phyloP scores from a whole-genome alignment of 1,284 basidiomycete species.

The Boletus sp. region DNA sequence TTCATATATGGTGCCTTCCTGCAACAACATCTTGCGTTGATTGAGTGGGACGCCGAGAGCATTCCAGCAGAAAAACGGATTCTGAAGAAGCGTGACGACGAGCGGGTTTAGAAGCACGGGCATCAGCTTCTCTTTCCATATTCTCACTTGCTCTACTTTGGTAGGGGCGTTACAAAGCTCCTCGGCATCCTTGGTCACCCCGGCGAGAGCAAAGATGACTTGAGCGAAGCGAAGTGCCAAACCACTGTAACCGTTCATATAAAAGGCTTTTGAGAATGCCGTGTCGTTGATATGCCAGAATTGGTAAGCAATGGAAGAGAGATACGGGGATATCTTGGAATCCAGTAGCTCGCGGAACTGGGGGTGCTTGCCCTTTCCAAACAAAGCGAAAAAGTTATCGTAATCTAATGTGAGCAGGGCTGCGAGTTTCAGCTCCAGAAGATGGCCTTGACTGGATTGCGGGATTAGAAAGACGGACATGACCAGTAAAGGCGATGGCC shows the following conservation, averaged over 20 bases:
- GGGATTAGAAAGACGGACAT: slow-evolving; percentile 8
- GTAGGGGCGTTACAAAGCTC: slow-evolving; percentile 55
- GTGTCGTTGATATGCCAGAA: slow-evolving; percentile 71
- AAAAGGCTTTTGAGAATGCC: slow-evolving; percentile 68
- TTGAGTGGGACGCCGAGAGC: slow-evolving; percentile 77
- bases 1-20: slow-evolving; percentile 60
- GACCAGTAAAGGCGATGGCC: slow-evolving; percentile 1
- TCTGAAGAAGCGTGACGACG: slow-evolving; percentile 61
- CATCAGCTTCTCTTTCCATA: slow-evolving; percentile 62
- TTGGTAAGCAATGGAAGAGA: slow-evolving; percentile 73
- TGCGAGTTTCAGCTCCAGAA: slow-evolving; percentile 78
- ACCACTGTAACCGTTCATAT: slow-evolving; percentile 72
- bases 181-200: slow-evolving; percentile 56
- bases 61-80: slow-evolving; percentile 76
- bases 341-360: slow-evolving; percentile 67
- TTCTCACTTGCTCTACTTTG: slow-evolving; percentile 57
- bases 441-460: slow-evolving; percentile 61
- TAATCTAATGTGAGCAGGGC: slow-evolving; percentile 60
- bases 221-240: slow-evolving; percentile 67
- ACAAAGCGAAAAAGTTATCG: slow-evolving; percentile 70
- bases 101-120: slow-evolving; percentile 66
- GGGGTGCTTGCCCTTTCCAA: slow-evolving; percentile 64
- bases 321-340: slow-evolving; percentile 62
- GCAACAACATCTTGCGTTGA: slow-evolving; percentile 66
- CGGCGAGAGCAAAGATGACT: slow-evolving; percentile 58